Conservation (phyloP, 1,284 basidiomycete species). For the Fistulinella cinereoalba region DNA sequence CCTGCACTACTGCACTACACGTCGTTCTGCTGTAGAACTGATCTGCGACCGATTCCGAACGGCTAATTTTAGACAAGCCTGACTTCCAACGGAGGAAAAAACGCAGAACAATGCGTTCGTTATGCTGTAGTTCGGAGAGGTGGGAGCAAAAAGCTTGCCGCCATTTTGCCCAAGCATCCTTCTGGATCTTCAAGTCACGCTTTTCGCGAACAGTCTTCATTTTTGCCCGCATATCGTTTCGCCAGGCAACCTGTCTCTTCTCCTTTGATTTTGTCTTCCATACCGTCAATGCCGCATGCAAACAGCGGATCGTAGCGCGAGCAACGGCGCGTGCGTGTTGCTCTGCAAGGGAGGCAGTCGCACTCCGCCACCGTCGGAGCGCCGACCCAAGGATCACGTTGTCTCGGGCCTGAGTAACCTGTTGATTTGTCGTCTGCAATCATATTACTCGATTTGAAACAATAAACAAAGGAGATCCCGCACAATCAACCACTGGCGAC, state of each 20-base stretch:
- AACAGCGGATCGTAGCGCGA: constrained; percentile 41
- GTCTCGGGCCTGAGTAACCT: constrained; percentile 58
- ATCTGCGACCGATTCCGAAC: constrained; percentile 48
- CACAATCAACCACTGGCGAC: constrained; percentile 68
- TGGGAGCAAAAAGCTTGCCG: constrained; percentile 49
- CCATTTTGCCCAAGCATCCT: constrained; percentile 62
- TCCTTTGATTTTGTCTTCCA: constrained; percentile 54
- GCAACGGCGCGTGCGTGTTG: constrained; percentile 40
- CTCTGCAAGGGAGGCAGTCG: constrained; percentile 37
- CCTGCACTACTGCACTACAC: constrained; percentile 36
- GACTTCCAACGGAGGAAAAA: constrained; percentile 53
- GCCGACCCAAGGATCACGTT: constrained; percentile 55
- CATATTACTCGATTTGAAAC: constrained; percentile 12
- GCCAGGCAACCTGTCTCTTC: constrained; percentile 56
- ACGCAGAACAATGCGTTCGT: constrained; percentile 40
- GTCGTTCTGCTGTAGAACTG: constrained; percentile 39
- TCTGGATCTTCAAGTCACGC: constrained; percentile 47
- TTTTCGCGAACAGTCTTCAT: constrained; percentile 60
- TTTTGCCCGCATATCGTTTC: constrained; percentile 61
- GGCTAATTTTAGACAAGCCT: constrained; percentile 39
- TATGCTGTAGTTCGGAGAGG: constrained; percentile 49
- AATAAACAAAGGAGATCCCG: constrained; percentile 30
- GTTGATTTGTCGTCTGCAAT: constrained; percentile 56
- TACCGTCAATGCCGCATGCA: constrained; percentile 39
- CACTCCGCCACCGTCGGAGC: constrained; percentile 56